Percentiles rank a stretch among this genome's conserved stretches.
Evolutionary conservation across 768 basidiomycete genomes (phyloP).

Genomic region (Kwoniella pini): DNA sequence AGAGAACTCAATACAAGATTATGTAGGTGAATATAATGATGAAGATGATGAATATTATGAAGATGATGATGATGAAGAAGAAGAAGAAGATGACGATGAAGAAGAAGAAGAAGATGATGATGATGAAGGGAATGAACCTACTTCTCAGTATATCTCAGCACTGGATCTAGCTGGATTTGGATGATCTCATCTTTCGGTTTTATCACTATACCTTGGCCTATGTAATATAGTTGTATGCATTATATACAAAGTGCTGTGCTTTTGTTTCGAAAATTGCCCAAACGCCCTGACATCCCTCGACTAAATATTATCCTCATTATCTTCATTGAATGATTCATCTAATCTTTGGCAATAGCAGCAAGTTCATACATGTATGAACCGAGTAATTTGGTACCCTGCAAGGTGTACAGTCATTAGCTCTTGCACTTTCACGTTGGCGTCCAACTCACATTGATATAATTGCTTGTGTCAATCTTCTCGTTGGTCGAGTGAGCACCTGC

Average conservation of each 20-base stretch:
- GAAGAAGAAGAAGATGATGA: slow-evolving; percentile 44
- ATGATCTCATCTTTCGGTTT: neutral
- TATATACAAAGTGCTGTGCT: no score
- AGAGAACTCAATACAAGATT: neutral
- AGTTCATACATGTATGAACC: slow-evolving; percentile 81
- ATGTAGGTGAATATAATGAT: neutral
- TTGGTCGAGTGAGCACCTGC: slow-evolving; percentile 62
- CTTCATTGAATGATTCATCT: neutral
- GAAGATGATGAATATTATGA: neutral
- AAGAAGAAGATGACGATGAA: slow-evolving; percentile 40
- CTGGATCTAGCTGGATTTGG: slow-evolving; percentile 46
- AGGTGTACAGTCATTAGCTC: neutral
- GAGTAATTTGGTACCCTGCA: slow-evolving; percentile 64
- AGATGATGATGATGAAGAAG: slow-evolving; percentile 23
- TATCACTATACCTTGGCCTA: neutral
- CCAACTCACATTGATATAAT: slow-evolving; percentile 79
- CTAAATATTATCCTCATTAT: no score
- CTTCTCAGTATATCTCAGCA: slow-evolving; percentile 47
- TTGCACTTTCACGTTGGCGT: no score
- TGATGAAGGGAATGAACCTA: slow-evolving; percentile 28
- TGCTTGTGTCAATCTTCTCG: slow-evolving; percentile 88
- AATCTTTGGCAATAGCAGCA: slow-evolving; percentile 48
- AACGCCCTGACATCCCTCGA: no score
- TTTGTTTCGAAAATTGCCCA: no score
- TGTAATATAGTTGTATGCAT: slow-evolving; percentile 4